These are phyloP conservation scores for Wickerhamomyces hampshirensis DNA, from an alignment of 805 yeast species.

Conservation along the genomic window DNA sequence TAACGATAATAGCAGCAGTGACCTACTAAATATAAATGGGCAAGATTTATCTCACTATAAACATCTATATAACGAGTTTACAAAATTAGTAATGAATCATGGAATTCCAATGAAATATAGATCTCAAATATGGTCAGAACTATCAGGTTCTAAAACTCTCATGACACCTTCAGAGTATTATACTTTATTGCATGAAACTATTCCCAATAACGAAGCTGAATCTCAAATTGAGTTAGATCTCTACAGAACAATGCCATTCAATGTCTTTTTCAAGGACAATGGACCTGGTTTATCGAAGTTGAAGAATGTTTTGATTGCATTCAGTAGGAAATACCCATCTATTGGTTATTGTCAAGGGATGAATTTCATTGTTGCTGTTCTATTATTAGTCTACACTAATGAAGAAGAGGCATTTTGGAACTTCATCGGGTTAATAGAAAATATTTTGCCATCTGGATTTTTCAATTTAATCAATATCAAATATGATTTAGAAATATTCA, in stretches of 20 bases:
- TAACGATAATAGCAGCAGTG: constrained; percentile 24
- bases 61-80: constrained; percentile 27
- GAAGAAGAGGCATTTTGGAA: constrained; percentile 54
- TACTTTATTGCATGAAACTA: constrained; percentile 22
- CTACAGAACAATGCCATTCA: constrained; percentile 51
- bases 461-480: constrained; percentile 35
- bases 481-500: constrained; percentile 36
- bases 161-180: constrained; percentile 45
- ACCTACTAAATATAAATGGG: constrained; percentile 38
- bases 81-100: constrained; percentile 29
- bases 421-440: constrained; percentile 43
- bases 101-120: constrained; percentile 49
- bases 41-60: constrained; percentile 25
- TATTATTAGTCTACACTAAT: constrained; percentile 37
- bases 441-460: constrained; percentile 40
- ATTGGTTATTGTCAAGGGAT: constrained; percentile 59
- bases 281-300: constrained; percentile 51
- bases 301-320: constrained; percentile 44
- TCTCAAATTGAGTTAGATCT: constrained; percentile 49
- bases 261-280: constrained; percentile 45
- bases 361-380: constrained; percentile 53
- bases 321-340: constrained; percentile 39
- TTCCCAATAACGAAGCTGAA: constrained; percentile 30
- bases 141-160: constrained; percentile 43
- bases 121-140: constrained; percentile 46